A percentile compares a stretch with the other conserved stretches of the same genome.
Conservation (phyloP, 2,329 filamentous ascomycete species). For the Colletotrichum eremochloae region DNA sequence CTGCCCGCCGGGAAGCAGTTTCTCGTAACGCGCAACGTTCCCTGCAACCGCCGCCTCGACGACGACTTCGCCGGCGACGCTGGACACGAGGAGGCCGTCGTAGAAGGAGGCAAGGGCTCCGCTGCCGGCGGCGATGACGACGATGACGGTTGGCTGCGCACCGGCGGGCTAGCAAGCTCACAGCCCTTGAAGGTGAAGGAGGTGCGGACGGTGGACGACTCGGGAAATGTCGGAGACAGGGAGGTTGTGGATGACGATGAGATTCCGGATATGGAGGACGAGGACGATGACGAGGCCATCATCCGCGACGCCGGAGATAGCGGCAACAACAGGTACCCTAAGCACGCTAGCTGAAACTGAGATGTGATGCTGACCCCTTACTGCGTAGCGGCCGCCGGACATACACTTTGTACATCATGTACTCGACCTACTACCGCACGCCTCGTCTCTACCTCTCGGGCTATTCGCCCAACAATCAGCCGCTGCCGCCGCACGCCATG, state of each 20-base stretch:
- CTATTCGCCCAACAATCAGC: conserved; percentile 83
- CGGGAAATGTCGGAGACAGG: conserved; percentile 84
- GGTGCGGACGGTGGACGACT: conserved; percentile 89
- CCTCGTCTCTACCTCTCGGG: conserved; percentile 95
- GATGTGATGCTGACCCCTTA: conserved; percentile 41
- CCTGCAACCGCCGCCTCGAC: conserved; percentile 90
- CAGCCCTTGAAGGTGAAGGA: conserved; percentile 83
- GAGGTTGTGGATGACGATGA: conserved; percentile 83
- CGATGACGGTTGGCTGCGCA: conserved; percentile 93
- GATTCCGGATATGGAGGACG: conserved; percentile 98
- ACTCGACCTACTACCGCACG: conserved; percentile 96
- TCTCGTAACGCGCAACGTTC: conserved; percentile 92
- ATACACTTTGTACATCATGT: conserved; percentile 99
- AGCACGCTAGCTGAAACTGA: neutral
- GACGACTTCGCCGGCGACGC: conserved; percentile 93
- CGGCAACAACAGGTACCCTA: conserved; percentile 60
- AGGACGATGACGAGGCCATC: conserved; percentile 96
- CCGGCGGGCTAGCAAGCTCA: conserved; percentile 81
- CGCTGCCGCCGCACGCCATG: conserved; percentile 86
- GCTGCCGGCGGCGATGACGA: conserved; percentile 65
- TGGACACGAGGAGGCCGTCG: conserved; percentile 87
- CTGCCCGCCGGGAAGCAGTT: conserved; percentile 94
- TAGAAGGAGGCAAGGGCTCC: conserved; percentile 66
- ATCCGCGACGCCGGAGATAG: conserved; percentile 78
- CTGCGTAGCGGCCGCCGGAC: conserved; percentile 79